These are phyloP conservation scores for Pythium periplocum DNA, from an alignment of 352 stramenopile genomes.

Conservation along the genomic window DNA sequence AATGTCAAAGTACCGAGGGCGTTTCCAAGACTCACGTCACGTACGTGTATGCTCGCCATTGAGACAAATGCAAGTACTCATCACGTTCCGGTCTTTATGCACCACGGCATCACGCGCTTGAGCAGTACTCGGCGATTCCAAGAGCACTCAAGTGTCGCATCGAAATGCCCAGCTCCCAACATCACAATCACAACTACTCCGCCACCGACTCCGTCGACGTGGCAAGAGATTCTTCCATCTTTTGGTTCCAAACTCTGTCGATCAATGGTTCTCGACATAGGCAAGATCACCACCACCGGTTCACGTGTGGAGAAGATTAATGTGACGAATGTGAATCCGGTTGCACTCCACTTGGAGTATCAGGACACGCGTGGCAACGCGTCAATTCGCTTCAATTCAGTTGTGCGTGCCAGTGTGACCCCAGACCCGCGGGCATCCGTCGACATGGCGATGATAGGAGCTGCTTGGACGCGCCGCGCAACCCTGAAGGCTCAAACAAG, in stretches of 20 bases:
- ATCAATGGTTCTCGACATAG: constrained; percentile 36
- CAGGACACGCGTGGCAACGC: background rate
- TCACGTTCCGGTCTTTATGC: constrained; percentile 8
- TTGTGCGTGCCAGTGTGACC: background rate
- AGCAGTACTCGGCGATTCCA: background rate
- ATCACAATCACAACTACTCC: no score
- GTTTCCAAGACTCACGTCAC: background rate
- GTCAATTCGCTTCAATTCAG: background rate
- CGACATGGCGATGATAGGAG: constrained; percentile 3
- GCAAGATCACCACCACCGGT: constrained; percentile 26
- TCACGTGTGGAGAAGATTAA: constrained; percentile 28
- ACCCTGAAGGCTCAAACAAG: background rate
- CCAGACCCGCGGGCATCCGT: background rate
- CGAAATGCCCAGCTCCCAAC: no score
- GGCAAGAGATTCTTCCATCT: no score
- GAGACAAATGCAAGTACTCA: constrained; percentile 16
- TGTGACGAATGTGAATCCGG: constrained; percentile 43
- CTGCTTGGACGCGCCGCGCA: constrained; percentile 1
- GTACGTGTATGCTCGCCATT: constrained; percentile 7
- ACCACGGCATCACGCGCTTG: constrained; percentile 2
- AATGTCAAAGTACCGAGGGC: no score
- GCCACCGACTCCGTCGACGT: no score
- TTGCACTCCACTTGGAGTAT: constrained; percentile 21
- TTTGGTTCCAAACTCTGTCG: constrained; percentile 25
- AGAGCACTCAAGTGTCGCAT: background rate